Evolutionary conservation across 495 filamentous ascomycete species (phyloP).

Genomic region (Penicillium simplicissimum): DNA sequence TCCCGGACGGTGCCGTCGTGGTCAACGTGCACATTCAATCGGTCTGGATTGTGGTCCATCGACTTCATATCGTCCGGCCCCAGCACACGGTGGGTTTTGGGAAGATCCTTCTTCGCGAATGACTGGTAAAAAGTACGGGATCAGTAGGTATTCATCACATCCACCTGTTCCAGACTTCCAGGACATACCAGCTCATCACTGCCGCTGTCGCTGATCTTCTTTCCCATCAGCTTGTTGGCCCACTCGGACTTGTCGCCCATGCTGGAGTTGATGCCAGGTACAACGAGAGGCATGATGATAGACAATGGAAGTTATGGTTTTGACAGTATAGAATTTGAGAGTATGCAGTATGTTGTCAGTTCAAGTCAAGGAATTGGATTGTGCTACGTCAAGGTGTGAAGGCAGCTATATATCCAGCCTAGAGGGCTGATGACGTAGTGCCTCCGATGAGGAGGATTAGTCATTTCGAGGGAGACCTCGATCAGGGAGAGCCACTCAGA

Average conservation of each 20-base stretch:
- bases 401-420: conserved; percentile 18
- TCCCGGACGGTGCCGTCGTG: conserved; percentile 74
- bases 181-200: conserved; percentile 50
- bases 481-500: conserved; percentile 5
- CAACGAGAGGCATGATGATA: conserved; percentile 76
- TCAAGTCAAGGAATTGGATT: neutral
- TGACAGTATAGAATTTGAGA: neutral
- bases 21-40: conserved; percentile 74
- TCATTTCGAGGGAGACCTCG: conserved; percentile 3
- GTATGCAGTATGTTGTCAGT: neutral
- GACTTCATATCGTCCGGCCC: conserved; percentile 62
- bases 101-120: conserved; percentile 75
- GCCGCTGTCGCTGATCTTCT: conserved; percentile 58
- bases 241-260: conserved; percentile 61
- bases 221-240: conserved; percentile 73
- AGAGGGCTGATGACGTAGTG: conserved; percentile 21
- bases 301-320: neutral
- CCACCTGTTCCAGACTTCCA: neutral
- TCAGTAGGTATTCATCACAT: neutral
- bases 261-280: conserved; percentile 65
- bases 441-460: conserved; percentile 13
- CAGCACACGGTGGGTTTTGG: conserved; percentile 65
- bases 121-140: conserved; percentile 47
- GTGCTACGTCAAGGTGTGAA: conserved; percentile 2
- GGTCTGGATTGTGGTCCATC: conserved; percentile 60